phyloP scores from a whole-genome alignment of 768 basidiomycete species.

The Boletellus ananas region DNA sequence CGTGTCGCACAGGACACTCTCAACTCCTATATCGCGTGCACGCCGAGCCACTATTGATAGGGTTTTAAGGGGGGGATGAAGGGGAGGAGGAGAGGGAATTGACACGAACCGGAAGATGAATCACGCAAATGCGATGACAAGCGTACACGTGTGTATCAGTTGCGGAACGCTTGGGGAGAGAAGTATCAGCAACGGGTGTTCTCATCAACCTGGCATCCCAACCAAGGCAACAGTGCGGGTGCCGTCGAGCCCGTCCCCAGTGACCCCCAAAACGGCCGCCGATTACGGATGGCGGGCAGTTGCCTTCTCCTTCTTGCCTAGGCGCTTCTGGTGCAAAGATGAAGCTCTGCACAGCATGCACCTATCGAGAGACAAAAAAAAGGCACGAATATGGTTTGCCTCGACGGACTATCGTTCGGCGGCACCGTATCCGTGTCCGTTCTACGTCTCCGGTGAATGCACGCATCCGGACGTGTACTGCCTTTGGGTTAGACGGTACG shows the following conservation, averaged over 20 bases:
- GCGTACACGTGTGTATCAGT: slow-evolving; percentile 1
- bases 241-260: background rate
- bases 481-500: slow-evolving; percentile 15
- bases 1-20: too few relatives aligned
- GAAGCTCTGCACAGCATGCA: too few relatives aligned
- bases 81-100: background rate
- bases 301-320: background rate
- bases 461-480: slow-evolving; percentile 12
- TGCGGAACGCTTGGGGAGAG: background rate
- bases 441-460: slow-evolving; percentile 9
- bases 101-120: slow-evolving; percentile 2
- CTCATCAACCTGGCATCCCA: slow-evolving; percentile 13
- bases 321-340: background rate
- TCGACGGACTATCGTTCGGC: background rate
- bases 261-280: background rate
- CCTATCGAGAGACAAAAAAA: background rate
- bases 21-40: too few relatives aligned
- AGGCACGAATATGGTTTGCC: background rate
- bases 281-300: background rate
- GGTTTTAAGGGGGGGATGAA: background rate
- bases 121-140: slow-evolving; percentile 14
- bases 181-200: slow-evolving; percentile 6
- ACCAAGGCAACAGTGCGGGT: background rate
- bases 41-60: too few relatives aligned
- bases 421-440: slow-evolving; percentile 1